A percentile compares a stretch with the other conserved stretches of the same genome.
phyloP scores from a whole-genome alignment of 2,329 filamentous ascomycete species.

The Gaeumannomyces sp. region DNA sequence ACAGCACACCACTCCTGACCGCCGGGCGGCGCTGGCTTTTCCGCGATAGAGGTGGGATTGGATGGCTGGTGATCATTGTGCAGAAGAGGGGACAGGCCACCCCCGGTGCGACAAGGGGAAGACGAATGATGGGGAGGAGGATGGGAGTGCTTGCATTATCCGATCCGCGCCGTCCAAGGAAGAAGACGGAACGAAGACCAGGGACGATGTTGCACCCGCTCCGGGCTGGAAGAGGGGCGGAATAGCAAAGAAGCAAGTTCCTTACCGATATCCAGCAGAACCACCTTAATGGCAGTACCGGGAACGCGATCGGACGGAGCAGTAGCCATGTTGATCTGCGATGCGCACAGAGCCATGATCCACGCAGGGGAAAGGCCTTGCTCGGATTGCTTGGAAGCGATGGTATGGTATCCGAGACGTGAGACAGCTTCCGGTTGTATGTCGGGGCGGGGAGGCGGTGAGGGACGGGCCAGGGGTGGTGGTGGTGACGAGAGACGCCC shows the following conservation, averaged over 20 bases:
- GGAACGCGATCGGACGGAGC: not conserved
- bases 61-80: not conserved
- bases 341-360: not conserved
- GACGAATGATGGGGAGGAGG: not conserved
- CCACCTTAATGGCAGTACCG: conserved; percentile 32
- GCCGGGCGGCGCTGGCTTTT: conserved; percentile 14
- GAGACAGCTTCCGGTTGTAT: not conserved
- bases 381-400: not conserved
- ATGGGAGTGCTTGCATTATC: not conserved
- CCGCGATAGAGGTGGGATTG: conserved; percentile 17
- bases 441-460: not conserved
- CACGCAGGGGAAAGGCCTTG: not conserved
- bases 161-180: not conserved
- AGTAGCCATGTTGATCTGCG: conserved; percentile 7
- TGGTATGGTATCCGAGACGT: not conserved
- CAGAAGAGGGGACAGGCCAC: not conserved
- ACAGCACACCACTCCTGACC: not conserved
- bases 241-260: conserved; percentile 4
- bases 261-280: conserved; percentile 55
- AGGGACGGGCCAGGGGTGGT: not conserved
- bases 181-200: not conserved
- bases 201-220: not conserved
- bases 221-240: not conserved
- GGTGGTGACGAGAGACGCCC: too few species aligned
- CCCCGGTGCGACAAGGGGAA: too few species aligned